Base-by-base conservation (phyloP, 768 basidiomycete species). In the Tubosaeta sp. region DNA sequence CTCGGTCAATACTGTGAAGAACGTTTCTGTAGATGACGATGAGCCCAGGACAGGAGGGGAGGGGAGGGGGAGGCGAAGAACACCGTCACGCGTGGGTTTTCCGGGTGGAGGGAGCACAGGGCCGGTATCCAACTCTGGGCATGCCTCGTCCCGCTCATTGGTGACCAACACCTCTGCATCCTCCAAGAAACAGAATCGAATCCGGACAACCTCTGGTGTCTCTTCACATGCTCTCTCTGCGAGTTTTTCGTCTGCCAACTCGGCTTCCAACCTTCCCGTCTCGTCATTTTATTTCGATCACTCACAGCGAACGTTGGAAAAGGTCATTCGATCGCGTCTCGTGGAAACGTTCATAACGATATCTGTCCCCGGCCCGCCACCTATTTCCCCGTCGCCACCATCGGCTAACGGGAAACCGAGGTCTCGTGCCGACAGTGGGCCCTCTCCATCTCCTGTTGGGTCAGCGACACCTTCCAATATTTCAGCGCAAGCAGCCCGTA, bases 341-440 rank as follows among this genome's bases (percentile, higher is more conserved):
- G 83, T 91, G 22, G 87, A 91, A 67, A 88, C 89, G 0, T 88
- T 89, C 59, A 69, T 91, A 50, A 77, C 82, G 13, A 66, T 91
- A 39, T 72, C 74, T 31, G 69, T 84, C 19, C 72, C 69, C 2
- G 59, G 65, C 7, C 56, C 65, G 8, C 50, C 65, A 32, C 53
- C 29, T 11, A 35, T 48, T 47, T 66, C 64, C n/a, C 52, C 64
- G 19, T 65, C 69, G 39, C 61, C 67, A 14, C 59, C 64, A n/a
- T 56, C 63, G n/a, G 53, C 58, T 53, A 61, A 58, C 35, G 58
- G 55, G 26, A 59, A 61, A 42, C 13, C 51, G 25, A 62, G 61
- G 42, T 61, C 58, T 45, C 63, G 60, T 8, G 51, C 65, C n/a
- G 63, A 63, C 26, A 65, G 69, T 33, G 63, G 63, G 32, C 59